A percentile compares a stretch with the other conserved stretches of the same genome.
Evolutionary conservation across 306 rosid genomes (phyloP).

Genomic region (Acacia confusa): DNA sequence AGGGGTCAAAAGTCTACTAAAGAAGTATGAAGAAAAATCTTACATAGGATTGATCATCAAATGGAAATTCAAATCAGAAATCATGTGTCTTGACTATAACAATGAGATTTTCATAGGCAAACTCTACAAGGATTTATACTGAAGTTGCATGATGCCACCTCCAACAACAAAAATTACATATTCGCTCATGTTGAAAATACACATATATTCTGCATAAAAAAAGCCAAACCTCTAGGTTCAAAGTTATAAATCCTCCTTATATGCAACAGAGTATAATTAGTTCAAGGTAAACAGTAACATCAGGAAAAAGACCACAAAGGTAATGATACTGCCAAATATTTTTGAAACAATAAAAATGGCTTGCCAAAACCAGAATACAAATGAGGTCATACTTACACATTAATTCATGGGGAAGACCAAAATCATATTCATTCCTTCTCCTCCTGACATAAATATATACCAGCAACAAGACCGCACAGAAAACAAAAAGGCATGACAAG

Average conservation of each 20-base stretch:
- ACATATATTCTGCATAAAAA: not conserved
- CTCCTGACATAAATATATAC: conserved; percentile 72
- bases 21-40: not conserved
- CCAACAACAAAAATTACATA: not conserved
- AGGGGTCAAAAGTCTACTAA: not conserved
- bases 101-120: not conserved
- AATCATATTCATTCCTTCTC: conserved; percentile 82
- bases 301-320: not conserved
- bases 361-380: conserved; percentile 10
- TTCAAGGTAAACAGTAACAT: not conserved
- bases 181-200: not conserved
- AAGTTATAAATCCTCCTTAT: not conserved
- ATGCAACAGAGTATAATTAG: not conserved
- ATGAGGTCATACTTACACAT: conserved; percentile 61
- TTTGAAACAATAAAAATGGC: not conserved
- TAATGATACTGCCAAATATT: not conserved
- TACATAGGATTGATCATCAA: not conserved
- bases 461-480: conserved; percentile 58
- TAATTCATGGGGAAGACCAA: conserved; percentile 86
- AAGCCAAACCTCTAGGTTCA: not conserved
- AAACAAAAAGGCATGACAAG: conserved; percentile 54
- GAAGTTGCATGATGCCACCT: not conserved
- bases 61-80: not conserved
- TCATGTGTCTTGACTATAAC: not conserved
- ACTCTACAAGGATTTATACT: not conserved